A percentile compares a stretch with the other conserved stretches of the same genome.
Conservation (phyloP, 805 yeast genomes). For the Pachysolen tannophilus region DNA sequence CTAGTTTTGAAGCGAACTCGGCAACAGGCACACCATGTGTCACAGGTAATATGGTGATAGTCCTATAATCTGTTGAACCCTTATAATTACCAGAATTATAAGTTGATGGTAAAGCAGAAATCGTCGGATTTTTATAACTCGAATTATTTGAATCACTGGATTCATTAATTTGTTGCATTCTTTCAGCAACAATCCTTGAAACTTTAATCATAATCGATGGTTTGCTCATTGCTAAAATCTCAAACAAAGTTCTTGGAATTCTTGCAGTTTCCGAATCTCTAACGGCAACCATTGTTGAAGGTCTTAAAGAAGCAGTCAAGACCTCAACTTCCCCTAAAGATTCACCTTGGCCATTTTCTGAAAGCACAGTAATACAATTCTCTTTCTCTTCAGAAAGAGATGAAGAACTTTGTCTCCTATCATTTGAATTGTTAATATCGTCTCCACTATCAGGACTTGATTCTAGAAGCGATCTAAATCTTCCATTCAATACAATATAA, state of each 20-base stretch:
- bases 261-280: slow-evolving; percentile 92
- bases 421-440: neutral
- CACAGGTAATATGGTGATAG: slow-evolving; percentile 78
- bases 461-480: slow-evolving; percentile 56
- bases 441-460: slow-evolving; percentile 10
- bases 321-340: slow-evolving; percentile 95
- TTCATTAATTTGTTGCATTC: slow-evolving; percentile 16
- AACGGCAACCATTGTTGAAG: slow-evolving; percentile 69
- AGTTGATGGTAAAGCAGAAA: slow-evolving; percentile 20
- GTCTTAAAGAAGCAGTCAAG: slow-evolving; percentile 66
- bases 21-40: slow-evolving; percentile 76
- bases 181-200: slow-evolving; percentile 75
- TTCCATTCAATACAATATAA: slow-evolving; percentile 81
- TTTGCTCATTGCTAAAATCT: slow-evolving; percentile 70
- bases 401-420: neutral
- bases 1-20: slow-evolving; percentile 72
- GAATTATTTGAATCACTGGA: slow-evolving; percentile 4
- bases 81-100: slow-evolving; percentile 11
- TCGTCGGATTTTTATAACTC: slow-evolving; percentile 12
- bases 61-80: slow-evolving; percentile 52
- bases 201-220: slow-evolving; percentile 90
- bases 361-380: slow-evolving; percentile 33
- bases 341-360: slow-evolving; percentile 88
- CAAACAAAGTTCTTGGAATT: slow-evolving; percentile 85
- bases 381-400: slow-evolving; percentile 7